Evolutionary conservation across 2,329 filamentous ascomycete genomes (phyloP), one percentile per base, ranked within the genome.

Genomic region (Pseudocercospora ulei): DNA sequence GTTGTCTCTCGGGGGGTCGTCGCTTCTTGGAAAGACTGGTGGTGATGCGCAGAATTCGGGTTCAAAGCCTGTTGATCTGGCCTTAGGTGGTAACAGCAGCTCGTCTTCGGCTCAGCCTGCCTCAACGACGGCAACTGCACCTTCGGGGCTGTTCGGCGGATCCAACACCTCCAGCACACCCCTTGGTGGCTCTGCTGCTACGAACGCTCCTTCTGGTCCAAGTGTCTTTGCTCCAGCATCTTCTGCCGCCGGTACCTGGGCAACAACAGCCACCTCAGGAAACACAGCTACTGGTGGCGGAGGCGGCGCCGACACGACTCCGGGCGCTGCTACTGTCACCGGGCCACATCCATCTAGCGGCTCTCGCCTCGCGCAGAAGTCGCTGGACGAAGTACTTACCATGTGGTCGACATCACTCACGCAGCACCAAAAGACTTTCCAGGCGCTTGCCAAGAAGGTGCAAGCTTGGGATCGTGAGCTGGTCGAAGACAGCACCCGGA

Each of bases 311-410:
- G 14, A n/a, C 19, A 20, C 17, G 17, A 24, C 34, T 6, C 27
- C 35, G 11, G 33, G 22, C 7, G 43, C 37, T 7, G 37, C 42
- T 8, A 48, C 45, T 20, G 93, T 83, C 3, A 70, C 76, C 20
- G 87, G 87, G 0, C 85, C 87, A 1, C 69, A 79, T 2, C 88
- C 90, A 9, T 80, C 86, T 41, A 65, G 70, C 1, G 77, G 92
- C 55, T 90, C 88, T 3, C 80, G 90, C 17, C 70, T 98, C 23
- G 94, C 94, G 69, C 94, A 95, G 64, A 96, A 94, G 67, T 94
- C 88, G 0, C 95, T 98, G 82, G 90, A 98, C 57, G 90, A 98
- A 60, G 95, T 98, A 48, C 86, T 98, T 50, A 95, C 85, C 3
- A 78, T 86, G 19, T 98, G 90, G 90, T 90, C 90, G 1, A 85